Conservation (phyloP, 2,329 filamentous ascomycete species). For the Fusarium xyrophilum region DNA sequence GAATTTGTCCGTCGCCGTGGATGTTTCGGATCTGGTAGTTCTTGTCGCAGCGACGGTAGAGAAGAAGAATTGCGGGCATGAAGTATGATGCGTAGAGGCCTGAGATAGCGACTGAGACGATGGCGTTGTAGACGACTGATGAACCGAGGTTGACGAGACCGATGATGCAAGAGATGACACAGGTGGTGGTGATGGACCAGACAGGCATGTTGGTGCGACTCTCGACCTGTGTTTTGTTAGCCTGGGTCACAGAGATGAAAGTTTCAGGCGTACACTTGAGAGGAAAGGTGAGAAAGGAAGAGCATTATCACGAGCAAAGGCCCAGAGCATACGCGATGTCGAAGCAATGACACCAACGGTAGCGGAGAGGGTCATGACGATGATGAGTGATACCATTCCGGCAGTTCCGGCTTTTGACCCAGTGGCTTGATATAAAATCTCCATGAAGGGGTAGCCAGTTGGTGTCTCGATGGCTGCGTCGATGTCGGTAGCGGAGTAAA, state of each 20-base stretch:
- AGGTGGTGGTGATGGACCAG: conserved; percentile 32
- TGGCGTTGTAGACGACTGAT: conserved; percentile 35
- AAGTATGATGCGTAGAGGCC: conserved; percentile 37
- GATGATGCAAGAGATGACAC: conserved; percentile 33
- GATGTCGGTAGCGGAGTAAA: conserved; percentile 34
- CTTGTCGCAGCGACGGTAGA: conserved; percentile 35
- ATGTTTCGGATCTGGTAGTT: conserved; percentile 33
- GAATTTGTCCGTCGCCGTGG: conserved; percentile 23
- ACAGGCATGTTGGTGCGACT: conserved; percentile 32
- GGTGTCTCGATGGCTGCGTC: conserved; percentile 30
- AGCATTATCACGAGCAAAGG: conserved; percentile 32
- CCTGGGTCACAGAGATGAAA: too few relatives aligned
- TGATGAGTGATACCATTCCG: conserved; percentile 29
- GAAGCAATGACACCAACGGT: conserved; percentile 38
- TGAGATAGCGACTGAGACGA: conserved; percentile 32
- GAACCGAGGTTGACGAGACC: conserved; percentile 37
- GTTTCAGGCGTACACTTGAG: too few relatives aligned
- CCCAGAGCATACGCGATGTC: conserved; percentile 38
- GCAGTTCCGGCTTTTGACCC: conserved; percentile 28
- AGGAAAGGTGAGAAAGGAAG: conserved; percentile 31
- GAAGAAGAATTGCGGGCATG: conserved; percentile 31
- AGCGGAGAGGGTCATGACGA: conserved; percentile 36
- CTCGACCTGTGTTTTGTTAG: too few relatives aligned
- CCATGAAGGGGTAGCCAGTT: conserved; percentile 37
- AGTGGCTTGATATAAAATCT: conserved; percentile 37